A percentile compares a stretch with the other conserved stretches of the same genome.
These are phyloP conservation scores for Cryptosporidium tyzzeri DNA, from an alignment of 169 alveolate species.

Conservation along the genomic window DNA sequence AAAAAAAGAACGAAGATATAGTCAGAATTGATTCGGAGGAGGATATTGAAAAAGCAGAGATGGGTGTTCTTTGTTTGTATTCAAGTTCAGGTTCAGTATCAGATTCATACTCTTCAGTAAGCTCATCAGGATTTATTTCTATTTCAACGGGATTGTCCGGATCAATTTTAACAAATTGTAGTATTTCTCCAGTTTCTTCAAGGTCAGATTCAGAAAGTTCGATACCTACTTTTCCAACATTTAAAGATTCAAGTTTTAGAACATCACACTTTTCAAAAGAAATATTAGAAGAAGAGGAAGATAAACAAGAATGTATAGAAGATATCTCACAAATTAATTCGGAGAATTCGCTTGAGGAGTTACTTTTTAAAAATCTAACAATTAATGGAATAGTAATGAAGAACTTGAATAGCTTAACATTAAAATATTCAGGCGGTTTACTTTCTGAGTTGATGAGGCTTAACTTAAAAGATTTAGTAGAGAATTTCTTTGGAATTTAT, in stretches of 20 bases:
- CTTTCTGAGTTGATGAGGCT: slow-evolving; percentile 22
- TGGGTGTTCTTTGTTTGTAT: neutral
- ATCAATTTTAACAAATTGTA: neutral
- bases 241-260: neutral
- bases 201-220: neutral
- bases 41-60: neutral
- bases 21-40: neutral
- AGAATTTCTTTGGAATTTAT: slow-evolving; percentile 31
- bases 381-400: slow-evolving; percentile 17
- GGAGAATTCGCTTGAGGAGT: slow-evolving; percentile 8
- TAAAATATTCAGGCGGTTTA: slow-evolving; percentile 11
- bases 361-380: neutral
- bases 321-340: neutral
- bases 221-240: neutral
- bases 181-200: neutral
- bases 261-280: neutral
- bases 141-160: neutral
- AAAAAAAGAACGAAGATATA: neutral
- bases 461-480: neutral
- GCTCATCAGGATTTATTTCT: slow-evolving; percentile 5
- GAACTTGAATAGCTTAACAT: neutral
- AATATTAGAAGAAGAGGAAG: neutral
- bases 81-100: neutral
- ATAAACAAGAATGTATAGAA: neutral
- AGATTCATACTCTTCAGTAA: neutral